These are phyloP conservation scores for Penicillium griseofulvum DNA, from an alignment of 2,329 filamentous ascomycete genomes.

Conservation along the genomic window DNA sequence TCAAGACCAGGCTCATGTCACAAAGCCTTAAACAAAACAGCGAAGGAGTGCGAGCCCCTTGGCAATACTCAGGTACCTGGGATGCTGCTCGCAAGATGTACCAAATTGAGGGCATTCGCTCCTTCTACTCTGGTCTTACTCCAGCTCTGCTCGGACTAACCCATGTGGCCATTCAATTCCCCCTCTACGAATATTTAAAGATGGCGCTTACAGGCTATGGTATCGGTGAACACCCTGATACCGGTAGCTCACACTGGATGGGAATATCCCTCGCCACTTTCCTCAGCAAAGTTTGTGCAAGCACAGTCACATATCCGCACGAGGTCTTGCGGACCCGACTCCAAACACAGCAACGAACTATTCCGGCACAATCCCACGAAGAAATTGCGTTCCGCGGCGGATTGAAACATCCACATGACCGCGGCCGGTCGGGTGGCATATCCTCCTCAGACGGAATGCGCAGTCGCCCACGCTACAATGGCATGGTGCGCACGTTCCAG, in stretches of 20 bases:
- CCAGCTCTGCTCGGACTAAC: conserved; percentile 88
- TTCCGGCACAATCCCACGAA: conserved; percentile 46
- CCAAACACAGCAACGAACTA: conserved; percentile 83
- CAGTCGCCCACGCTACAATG: conserved; percentile 63
- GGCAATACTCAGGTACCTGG: conserved; percentile 86
- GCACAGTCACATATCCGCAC: conserved; percentile 93
- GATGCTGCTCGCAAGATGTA: conserved; percentile 98
- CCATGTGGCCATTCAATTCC: conserved; percentile 96
- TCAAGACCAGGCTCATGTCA: conserved; percentile 97
- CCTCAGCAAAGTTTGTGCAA: conserved; percentile 89
- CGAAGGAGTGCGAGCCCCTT: conserved; percentile 55
- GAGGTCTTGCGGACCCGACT: conserved; percentile 91
- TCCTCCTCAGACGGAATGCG: conserved; percentile 59
- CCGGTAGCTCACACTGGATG: conserved; percentile 68
- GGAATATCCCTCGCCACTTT: conserved; percentile 87
- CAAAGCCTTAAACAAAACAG: conserved; percentile 62
- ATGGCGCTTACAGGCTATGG: conserved; percentile 83
- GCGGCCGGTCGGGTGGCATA: conserved; percentile 42
- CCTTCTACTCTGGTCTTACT: conserved; percentile 93
- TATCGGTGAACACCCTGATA: conserved; percentile 70
- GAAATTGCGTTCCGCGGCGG: conserved; percentile 50
- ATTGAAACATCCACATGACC: conserved; percentile 42
- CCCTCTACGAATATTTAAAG: conserved; percentile 91
- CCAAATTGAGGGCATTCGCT: conserved; percentile 75
- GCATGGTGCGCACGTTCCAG: conserved; percentile 75